A percentile compares a stretch with the other conserved stretches of the same genome.
Conservation (phyloP, 2,329 filamentous ascomycete species). For the Zalaria obscura region DNA sequence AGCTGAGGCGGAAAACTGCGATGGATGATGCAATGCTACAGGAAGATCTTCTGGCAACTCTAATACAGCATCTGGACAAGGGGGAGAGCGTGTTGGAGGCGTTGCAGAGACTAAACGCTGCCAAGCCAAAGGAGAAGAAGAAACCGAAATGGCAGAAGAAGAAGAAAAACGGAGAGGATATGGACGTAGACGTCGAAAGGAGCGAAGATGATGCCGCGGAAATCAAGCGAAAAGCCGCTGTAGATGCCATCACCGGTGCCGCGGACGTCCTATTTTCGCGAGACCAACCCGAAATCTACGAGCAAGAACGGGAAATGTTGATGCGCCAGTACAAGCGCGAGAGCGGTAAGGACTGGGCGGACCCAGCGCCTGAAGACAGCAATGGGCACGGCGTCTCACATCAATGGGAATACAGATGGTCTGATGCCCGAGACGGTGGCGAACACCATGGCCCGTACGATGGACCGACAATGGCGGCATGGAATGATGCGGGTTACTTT, state of each 20-base stretch:
- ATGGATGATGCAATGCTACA: constrained; percentile 63
- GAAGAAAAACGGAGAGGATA: constrained; percentile 35
- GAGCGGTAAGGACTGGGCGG: constrained; percentile 73
- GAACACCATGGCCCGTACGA: constrained; percentile 80
- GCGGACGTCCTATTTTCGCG: constrained; percentile 75
- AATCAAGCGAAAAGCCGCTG: constrained; percentile 52
- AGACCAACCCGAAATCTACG: constrained; percentile 82
- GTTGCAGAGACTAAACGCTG: constrained; percentile 52
- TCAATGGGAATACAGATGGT: constrained; percentile 90
- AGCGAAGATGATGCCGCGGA: constrained; percentile 54
- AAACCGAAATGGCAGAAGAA: constrained; percentile 49
- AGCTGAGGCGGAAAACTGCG: constrained; percentile 55
- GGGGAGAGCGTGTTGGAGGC: constrained; percentile 84
- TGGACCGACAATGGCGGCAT: constrained; percentile 70
- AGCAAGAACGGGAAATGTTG: constrained; percentile 70
- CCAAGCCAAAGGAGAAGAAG: constrained; percentile 42
- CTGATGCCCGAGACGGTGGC: constrained; percentile 68
- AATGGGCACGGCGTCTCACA: constrained; percentile 9
- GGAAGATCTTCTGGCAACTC: constrained; percentile 54
- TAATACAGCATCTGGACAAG: constrained; percentile 61
- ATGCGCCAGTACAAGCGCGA: constrained; percentile 72
- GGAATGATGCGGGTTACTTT: constrained; percentile 88
- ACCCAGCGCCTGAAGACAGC: constrained; percentile 17
- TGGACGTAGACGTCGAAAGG: constrained; percentile 54
- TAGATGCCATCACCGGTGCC: constrained; percentile 74